A percentile compares a stretch with the other conserved stretches of the same genome.
phyloP scores from a whole-genome alignment of 2,329 filamentous ascomycete genomes.

The Colletotrichum musicola region DNA sequence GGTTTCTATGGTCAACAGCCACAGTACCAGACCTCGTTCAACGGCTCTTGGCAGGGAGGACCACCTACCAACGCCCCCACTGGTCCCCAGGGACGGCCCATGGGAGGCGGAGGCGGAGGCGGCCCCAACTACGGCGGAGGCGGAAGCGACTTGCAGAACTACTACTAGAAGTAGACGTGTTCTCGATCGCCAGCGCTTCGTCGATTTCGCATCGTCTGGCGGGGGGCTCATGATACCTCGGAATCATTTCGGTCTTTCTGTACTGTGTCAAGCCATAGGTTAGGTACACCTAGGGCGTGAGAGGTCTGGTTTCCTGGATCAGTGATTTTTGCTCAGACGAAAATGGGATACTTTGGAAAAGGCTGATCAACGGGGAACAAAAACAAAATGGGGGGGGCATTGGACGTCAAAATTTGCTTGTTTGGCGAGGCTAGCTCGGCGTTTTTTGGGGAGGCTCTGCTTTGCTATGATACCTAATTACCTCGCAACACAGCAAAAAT shows the following conservation, averaged over 20 bases:
- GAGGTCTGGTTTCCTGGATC: neutral
- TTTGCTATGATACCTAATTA: constrained; percentile 35
- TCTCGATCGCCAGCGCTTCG: neutral
- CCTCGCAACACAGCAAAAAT: constrained; percentile 21
- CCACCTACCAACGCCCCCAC: constrained; percentile 32
- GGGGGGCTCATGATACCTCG: no score
- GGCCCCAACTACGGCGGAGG: constrained; percentile 41
- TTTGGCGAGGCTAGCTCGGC: constrained; percentile 25
- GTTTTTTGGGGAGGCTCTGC: constrained; percentile 31
- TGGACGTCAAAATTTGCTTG: neutral
- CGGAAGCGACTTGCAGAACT: constrained; percentile 54
- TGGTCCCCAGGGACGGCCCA: constrained; percentile 41
- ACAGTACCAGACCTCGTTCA: constrained; percentile 37
- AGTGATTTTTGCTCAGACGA: neutral
- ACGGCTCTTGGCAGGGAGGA: constrained; percentile 15
- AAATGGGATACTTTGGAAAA: neutral
- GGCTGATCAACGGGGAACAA: neutral
- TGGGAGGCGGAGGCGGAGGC: constrained; percentile 32
- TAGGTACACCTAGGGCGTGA: no score
- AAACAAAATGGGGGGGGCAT: neutral
- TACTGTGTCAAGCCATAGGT: no score
- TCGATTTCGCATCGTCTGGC: neutral
- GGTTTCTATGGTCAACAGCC: constrained; percentile 40
- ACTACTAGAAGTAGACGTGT: constrained; percentile 49
- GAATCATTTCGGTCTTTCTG: no score